These are phyloP conservation scores for Aspergillus fijiensis DNA, from an alignment of 2,329 filamentous ascomycete genomes.

Conservation along the genomic window DNA sequence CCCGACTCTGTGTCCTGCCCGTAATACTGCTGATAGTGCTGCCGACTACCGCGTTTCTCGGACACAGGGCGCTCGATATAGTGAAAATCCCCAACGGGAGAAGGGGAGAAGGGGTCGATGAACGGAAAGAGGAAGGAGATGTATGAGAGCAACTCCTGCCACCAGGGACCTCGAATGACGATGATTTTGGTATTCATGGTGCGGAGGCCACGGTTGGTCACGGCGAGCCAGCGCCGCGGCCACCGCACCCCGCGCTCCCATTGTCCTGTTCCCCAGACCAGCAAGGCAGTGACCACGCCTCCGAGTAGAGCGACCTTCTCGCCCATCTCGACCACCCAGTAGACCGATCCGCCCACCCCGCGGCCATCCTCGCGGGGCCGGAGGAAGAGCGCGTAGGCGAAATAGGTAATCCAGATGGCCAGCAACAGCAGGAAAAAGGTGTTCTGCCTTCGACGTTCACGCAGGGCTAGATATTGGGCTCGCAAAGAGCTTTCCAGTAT, in stretches of 20 bases:
- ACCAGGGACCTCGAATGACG: slow-evolving; percentile 78
- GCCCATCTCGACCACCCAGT: slow-evolving; percentile 89
- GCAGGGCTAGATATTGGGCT: slow-evolving; percentile 86
- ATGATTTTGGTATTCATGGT: slow-evolving; percentile 97
- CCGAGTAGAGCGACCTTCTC: slow-evolving; percentile 92
- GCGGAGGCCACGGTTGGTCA: slow-evolving; percentile 84
- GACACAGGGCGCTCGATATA: slow-evolving; percentile 64
- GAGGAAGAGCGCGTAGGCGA: slow-evolving; percentile 87
- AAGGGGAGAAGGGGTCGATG: slow-evolving; percentile 63
- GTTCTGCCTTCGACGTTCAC: slow-evolving; percentile 84
- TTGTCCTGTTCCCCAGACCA: slow-evolving; percentile 93
- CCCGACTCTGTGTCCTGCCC: slow-evolving; percentile 65
- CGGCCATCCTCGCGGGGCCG: slow-evolving; percentile 93
- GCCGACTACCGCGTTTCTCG: slow-evolving; percentile 41
- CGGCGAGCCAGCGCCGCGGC: slow-evolving; percentile 86
- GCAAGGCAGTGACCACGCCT: slow-evolving; percentile 77
- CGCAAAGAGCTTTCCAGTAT: slow-evolving; percentile 94
- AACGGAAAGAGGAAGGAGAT: slow-evolving; percentile 76
- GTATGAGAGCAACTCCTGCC: slow-evolving; percentile 72
- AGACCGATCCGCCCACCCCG: slow-evolving; percentile 87
- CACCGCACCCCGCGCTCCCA: slow-evolving; percentile 94
- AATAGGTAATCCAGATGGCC: slow-evolving; percentile 75
- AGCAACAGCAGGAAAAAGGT: slow-evolving; percentile 86
- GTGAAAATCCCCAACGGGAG: slow-evolving; percentile 68
- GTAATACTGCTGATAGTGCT: slow-evolving; percentile 39